Percentiles rank a stretch among this genome's conserved stretches.
Evolutionary conservation across 768 basidiomycete genomes (phyloP).

Genomic region (Chalciporus piperatus): DNA sequence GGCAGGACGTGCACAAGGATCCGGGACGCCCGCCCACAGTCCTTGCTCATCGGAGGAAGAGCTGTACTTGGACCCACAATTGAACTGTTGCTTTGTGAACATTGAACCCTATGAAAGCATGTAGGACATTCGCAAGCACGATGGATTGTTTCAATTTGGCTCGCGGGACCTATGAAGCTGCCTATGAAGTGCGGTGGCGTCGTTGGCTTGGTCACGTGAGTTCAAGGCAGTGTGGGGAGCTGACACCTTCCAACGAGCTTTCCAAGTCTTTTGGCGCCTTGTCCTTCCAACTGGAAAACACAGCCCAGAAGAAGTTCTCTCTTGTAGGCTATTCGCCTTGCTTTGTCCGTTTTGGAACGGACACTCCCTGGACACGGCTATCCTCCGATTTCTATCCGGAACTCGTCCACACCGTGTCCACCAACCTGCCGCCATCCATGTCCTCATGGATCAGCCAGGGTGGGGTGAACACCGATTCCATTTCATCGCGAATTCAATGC

Average conservation of each 20-base stretch:
- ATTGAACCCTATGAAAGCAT: no score
- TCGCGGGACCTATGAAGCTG: neutral
- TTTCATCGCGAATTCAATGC: neutral
- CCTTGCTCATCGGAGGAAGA: slow-evolving; percentile 18
- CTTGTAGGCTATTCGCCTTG: neutral
- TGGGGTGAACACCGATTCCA: neutral
- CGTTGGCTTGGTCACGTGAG: slow-evolving; percentile 16
- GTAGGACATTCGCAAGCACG: no score
- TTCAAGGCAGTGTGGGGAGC: slow-evolving; percentile 6
- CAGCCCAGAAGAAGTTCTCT: slow-evolving; percentile 6
- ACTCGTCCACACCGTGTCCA: neutral
- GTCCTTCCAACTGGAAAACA: slow-evolving; percentile 17
- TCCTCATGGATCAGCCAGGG: neutral
- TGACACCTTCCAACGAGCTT: neutral
- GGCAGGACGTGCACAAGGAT: no score
- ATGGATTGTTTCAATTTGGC: no score
- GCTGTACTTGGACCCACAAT: slow-evolving; percentile 1
- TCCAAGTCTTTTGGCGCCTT: neutral
- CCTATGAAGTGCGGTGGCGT: neutral
- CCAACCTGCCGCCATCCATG: neutral
- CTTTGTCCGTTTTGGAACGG: neutral
- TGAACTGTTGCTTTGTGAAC: no score
- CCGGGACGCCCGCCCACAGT: slow-evolving; percentile 9
- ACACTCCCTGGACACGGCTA: slow-evolving; percentile 1
- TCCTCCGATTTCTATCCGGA: slow-evolving; percentile 13